Evolutionary conservation across 2,329 filamentous ascomycete species (phyloP).

Genomic region (Neoascochyta sp.): DNA sequence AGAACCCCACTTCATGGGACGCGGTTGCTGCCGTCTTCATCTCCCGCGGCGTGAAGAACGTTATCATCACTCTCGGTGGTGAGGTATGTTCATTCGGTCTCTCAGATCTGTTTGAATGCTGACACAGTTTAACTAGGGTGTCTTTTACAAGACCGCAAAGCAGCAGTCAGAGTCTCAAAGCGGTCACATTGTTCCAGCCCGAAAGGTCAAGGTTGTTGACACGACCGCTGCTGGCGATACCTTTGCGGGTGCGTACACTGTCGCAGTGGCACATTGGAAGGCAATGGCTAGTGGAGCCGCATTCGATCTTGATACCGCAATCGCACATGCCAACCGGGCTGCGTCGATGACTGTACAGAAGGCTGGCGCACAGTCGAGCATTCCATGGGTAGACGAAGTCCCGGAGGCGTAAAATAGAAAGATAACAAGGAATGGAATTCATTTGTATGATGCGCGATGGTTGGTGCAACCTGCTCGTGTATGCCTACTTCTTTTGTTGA

Average conservation of each 20-base stretch:
- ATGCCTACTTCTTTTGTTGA: too few relatives aligned
- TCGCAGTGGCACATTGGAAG: slow-evolving; percentile 59
- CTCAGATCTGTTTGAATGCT: slow-evolving; percentile 10
- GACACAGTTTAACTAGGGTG: slow-evolving; percentile 32
- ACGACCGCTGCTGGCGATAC: slow-evolving; percentile 94
- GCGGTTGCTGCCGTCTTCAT: slow-evolving; percentile 54
- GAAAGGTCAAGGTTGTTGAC: slow-evolving; percentile 76
- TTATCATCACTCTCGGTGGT: slow-evolving; percentile 80
- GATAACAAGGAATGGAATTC: too few relatives aligned
- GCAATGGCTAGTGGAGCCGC: slow-evolving; percentile 40
- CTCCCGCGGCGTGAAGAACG: slow-evolving; percentile 64
- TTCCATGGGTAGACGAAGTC: slow-evolving; percentile 61
- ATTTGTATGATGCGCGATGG: too few relatives aligned
- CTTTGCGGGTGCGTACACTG: slow-evolving; percentile 83
- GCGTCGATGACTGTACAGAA: slow-evolving; percentile 65
- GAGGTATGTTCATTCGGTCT: slow-evolving; percentile 50
- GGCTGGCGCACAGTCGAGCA: slow-evolving; percentile 62
- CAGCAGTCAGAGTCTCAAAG: slow-evolving; percentile 43
- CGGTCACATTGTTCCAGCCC: slow-evolving; percentile 55
- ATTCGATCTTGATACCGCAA: slow-evolving; percentile 55
- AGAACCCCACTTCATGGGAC: slow-evolving; percentile 32
- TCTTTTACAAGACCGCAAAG: slow-evolving; percentile 44
- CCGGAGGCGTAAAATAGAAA: slow-evolving; percentile 22
- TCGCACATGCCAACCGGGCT: slow-evolving; percentile 58
- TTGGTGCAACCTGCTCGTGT: too few relatives aligned